Evolutionary conservation across 2,329 filamentous ascomycete species (phyloP).

Genomic region (Eutypella sp.): DNA sequence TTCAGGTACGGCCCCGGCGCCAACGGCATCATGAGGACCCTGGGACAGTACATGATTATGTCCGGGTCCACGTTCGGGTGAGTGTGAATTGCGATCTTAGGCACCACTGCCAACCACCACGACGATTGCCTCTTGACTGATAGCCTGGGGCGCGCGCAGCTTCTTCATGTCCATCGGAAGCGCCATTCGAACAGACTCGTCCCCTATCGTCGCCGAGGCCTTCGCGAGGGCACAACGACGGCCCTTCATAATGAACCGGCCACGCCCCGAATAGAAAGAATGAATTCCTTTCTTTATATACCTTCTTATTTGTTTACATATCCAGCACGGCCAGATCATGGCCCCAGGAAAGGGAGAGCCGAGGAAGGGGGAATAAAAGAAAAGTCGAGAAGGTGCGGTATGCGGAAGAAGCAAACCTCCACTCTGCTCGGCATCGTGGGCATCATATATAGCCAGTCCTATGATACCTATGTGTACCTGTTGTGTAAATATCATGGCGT

Average conservation of each 20-base stretch:
- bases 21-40: constrained; percentile 87
- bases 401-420: too few relatives aligned
- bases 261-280: constrained; percentile 25
- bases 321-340: not conserved
- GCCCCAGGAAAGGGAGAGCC: not conserved
- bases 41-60: constrained; percentile 95
- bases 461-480: not conserved
- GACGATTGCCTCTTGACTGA: not conserved
- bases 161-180: constrained; percentile 99
- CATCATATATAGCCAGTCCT: too few relatives aligned
- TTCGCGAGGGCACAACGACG: constrained; percentile 70
- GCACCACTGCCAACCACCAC: constrained; percentile 6
- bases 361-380: not conserved
- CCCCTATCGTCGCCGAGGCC: constrained; percentile 67
- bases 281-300: too few relatives aligned
- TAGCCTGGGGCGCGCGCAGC: constrained; percentile 30
- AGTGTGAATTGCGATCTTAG: constrained; percentile 23
- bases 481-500: constrained; percentile 1
- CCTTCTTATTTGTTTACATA: too few relatives aligned
- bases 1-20: constrained; percentile 91
- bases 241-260: constrained; percentile 61
- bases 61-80: constrained; percentile 97
- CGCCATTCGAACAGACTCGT: constrained; percentile 88
- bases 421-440: not conserved
- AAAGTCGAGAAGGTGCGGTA: too few relatives aligned